These are phyloP conservation scores for Yamadazyma philogaea DNA, from an alignment of 805 yeast genomes.

Conservation along the genomic window DNA sequence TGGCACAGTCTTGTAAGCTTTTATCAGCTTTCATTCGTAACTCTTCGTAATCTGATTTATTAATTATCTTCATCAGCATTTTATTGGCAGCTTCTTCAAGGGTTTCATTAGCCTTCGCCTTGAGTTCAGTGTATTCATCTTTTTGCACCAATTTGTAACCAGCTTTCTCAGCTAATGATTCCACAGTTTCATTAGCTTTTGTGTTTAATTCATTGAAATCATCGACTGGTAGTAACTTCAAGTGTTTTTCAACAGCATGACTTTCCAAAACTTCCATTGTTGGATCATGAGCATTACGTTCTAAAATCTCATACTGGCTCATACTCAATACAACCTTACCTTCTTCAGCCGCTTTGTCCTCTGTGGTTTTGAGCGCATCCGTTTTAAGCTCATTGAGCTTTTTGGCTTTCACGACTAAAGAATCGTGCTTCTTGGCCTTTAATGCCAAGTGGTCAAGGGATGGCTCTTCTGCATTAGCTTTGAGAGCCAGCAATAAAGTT, in stretches of 20 bases:
- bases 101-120: slow-evolving; percentile 10
- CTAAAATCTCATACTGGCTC: slow-evolving; percentile 15
- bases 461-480: slow-evolving; percentile 1
- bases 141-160: slow-evolving; percentile 14
- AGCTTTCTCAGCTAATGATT: slow-evolving; percentile 15
- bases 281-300: slow-evolving; percentile 4
- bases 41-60: slow-evolving; percentile 20
- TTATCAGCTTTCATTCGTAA: slow-evolving; percentile 14
- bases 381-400: slow-evolving; percentile 2
- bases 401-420: neutral
- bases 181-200: slow-evolving; percentile 8
- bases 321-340: slow-evolving; percentile 16
- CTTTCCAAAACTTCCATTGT: neutral
- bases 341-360: slow-evolving; percentile 8
- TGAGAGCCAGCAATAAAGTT: neutral
- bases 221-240: slow-evolving; percentile 2
- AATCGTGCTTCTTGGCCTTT: slow-evolving; percentile 3
- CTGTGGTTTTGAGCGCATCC: neutral
- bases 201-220: slow-evolving; percentile 16
- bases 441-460: slow-evolving; percentile 1
- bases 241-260: neutral
- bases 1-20: slow-evolving; percentile 10
- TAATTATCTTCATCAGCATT: slow-evolving; percentile 9
- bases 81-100: slow-evolving; percentile 8
- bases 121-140: slow-evolving; percentile 12